phyloP scores from a whole-genome alignment of 192 early-diverging fungal species.

The Mortierella hygrophila region DNA sequence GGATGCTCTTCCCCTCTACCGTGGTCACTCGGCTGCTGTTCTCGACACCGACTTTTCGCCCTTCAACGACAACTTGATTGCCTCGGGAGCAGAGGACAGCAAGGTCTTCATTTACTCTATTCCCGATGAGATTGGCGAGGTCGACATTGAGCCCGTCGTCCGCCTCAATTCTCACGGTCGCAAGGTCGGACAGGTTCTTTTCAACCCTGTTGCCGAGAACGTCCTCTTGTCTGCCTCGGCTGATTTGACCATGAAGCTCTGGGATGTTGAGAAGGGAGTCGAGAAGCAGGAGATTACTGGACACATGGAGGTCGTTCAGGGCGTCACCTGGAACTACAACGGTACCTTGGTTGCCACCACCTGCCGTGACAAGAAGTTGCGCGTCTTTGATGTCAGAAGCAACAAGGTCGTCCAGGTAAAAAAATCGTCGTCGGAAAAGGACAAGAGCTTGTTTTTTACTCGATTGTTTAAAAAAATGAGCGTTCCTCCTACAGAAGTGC shows the following conservation, averaged over 20 bases:
- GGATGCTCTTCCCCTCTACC: constrained; percentile 90
- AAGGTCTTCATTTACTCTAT: constrained; percentile 97
- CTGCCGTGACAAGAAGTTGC: constrained; percentile 96
- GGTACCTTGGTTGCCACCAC: constrained; percentile 90
- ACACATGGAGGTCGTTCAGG: constrained; percentile 93
- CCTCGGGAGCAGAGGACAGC: constrained; percentile 85
- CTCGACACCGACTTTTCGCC: constrained; percentile 98
- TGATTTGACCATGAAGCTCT: constrained; percentile 90
- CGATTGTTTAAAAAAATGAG: too few species aligned
- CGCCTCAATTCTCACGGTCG: constrained; percentile 88
- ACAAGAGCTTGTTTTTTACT: background rate
- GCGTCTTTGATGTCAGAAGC: constrained; percentile 93
- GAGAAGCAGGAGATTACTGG: constrained; percentile 85
- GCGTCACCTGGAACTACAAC: constrained; percentile 89
- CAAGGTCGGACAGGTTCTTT: constrained; percentile 98
- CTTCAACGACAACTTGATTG: constrained; percentile 97
- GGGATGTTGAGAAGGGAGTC: constrained; percentile 91
- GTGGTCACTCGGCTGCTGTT: constrained; percentile 94
- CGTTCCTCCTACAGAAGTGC: too few species aligned
- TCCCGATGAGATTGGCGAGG: constrained; percentile 79
- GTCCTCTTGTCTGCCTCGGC: constrained; percentile 91
- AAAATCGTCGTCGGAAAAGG: background rate
- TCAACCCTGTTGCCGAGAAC: constrained; percentile 97
- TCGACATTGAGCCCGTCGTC: constrained; percentile 79
- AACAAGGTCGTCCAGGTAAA: constrained; percentile 78